Evolutionary conservation across 768 basidiomycete genomes (phyloP), one percentile per base, ranked within the genome.

Genomic region (Russula sp.): DNA sequence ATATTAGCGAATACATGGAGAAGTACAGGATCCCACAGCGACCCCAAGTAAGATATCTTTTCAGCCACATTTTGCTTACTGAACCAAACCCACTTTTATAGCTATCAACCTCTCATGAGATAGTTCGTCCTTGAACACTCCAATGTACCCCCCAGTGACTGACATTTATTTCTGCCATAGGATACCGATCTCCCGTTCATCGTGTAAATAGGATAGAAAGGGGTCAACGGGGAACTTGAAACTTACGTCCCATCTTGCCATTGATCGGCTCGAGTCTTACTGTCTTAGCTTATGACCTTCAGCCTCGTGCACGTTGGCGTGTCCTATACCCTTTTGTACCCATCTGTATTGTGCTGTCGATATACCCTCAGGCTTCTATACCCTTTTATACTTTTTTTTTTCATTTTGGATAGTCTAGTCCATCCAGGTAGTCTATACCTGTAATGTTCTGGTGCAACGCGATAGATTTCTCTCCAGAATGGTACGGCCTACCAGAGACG

Each of bases 1-100:
- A 32, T 8, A 36, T n/a, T 13, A 62, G 61, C 1, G 16, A 13
- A 8, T 42, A 55, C n/a, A 55, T 56, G 55, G 2, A 7, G 1
- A 9, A 1, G 5, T 1, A 48, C 5, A 0, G 7, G 16, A 11
- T 57, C 20, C 1, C 0, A 2, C 61, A 62, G 14, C 20, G 22
- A 24, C 61, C 61, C 20, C 46, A 40, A 48, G 61, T 62, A 42
- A 62, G 54, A 36, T 2, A 2, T 26, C 18, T 62, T n/a, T 26
- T 38, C 14, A 8, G 2, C 14, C 36, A 13, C 36, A 18, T 24
- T 54, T 26, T 20, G 4, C 36, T 38, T 30, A 22, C 46, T 40
- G n/a, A 38, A 0, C 14, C 5, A 2, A 62, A 38, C 36, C 7
- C 22, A 20, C 32, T 8, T 49, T 2, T 16, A 10, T 30, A 62